A percentile compares a stretch with the other conserved stretches of the same genome.
These are phyloP conservation scores for Capsicum pubescens DNA, from an alignment of 257 asterid species.

Conservation along the genomic window DNA sequence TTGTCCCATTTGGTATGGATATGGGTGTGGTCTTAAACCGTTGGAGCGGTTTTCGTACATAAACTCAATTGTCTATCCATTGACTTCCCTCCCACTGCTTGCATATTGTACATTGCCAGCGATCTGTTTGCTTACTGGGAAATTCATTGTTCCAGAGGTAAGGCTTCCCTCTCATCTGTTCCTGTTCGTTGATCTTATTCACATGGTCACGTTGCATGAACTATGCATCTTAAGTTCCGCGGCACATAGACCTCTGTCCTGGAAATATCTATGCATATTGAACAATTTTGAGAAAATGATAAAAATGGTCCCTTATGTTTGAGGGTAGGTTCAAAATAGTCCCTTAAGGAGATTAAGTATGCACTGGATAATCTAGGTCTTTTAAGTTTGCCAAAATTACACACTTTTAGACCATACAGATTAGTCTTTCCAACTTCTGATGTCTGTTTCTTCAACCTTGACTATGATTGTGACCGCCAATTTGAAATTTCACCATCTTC, in stretches of 20 bases:
- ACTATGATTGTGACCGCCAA: background rate
- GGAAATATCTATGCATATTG: background rate
- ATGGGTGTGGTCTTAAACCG: slow-evolving; percentile 43
- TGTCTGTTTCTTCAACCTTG: background rate
- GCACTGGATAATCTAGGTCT: too few species aligned
- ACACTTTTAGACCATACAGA: background rate
- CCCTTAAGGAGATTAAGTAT: too few species aligned
- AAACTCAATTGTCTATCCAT: slow-evolving; percentile 45
- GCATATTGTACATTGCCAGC: slow-evolving; percentile 51
- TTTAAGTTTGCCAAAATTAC: background rate
- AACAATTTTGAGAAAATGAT: background rate
- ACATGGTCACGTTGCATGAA: background rate
- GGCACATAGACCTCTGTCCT: background rate
- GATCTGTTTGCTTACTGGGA: slow-evolving; percentile 46
- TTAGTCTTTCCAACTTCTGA: background rate
- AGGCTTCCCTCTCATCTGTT: background rate
- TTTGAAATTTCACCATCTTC: background rate
- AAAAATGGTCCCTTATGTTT: background rate
- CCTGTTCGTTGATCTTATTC: background rate
- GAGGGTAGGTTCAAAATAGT: too few species aligned
- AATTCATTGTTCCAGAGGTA: slow-evolving; percentile 50
- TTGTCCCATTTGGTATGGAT: slow-evolving; percentile 53
- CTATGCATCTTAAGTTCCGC: background rate
- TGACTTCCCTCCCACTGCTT: slow-evolving; percentile 45
- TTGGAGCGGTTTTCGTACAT: slow-evolving; percentile 47